Percentiles rank a stretch among this genome's conserved stretches.
Evolutionary conservation across 371 early-diverging fungal species (phyloP).

Genomic region (Circinella umbellata): DNA sequence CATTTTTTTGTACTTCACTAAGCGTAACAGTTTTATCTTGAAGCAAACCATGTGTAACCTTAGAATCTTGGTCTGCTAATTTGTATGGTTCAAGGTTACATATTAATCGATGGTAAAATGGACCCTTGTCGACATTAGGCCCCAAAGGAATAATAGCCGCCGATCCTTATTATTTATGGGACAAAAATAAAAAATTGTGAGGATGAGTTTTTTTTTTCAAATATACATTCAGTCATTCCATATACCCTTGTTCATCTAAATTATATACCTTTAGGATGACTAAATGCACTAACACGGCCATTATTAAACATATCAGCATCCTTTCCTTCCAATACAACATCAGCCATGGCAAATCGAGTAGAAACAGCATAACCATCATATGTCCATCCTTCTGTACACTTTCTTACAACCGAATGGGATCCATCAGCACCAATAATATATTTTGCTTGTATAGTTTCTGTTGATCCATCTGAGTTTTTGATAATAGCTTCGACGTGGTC

Average conservation of each 20-base stretch:
- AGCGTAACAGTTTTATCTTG: not conserved
- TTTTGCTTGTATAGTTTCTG: slow-evolving; percentile 18
- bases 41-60: slow-evolving; percentile 11
- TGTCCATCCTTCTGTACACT: slow-evolving; percentile 31
- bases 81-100: slow-evolving; percentile 18
- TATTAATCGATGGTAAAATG: slow-evolving; percentile 12
- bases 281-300: slow-evolving; percentile 12
- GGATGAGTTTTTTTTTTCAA: not conserved
- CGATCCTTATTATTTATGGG: not conserved
- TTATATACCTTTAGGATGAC: slow-evolving; percentile 6
- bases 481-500: slow-evolving; percentile 27
- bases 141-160: slow-evolving; percentile 18
- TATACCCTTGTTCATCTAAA: not conserved
- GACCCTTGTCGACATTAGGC: slow-evolving; percentile 1
- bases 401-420: slow-evolving; percentile 37
- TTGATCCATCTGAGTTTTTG: not conserved
- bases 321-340: slow-evolving; percentile 26
- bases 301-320: slow-evolving; percentile 13
- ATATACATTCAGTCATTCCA: not conserved
- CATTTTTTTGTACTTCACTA: slow-evolving; percentile 2
- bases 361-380: slow-evolving; percentile 37
- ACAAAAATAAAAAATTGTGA: not conserved
- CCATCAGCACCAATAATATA: slow-evolving; percentile 53
- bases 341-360: slow-evolving; percentile 37
- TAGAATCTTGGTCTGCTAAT: slow-evolving; percentile 1